A percentile compares a stretch with the other conserved stretches of the same genome.
Conservation (phyloP, 129 eudicot species). For the Artemisia tridentata region DNA sequence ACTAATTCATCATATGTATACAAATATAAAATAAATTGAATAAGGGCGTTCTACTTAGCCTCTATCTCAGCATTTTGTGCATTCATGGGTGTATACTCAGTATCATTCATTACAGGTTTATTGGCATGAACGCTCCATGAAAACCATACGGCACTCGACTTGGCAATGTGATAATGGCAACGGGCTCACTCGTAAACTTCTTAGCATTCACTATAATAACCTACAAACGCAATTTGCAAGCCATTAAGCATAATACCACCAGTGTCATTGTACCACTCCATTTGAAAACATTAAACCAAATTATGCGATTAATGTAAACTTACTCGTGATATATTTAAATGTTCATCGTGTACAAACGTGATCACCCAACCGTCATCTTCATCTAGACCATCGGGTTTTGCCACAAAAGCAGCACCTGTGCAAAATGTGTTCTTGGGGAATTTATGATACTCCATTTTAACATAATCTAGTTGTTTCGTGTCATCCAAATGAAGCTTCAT, state of each 20-base stretch:
- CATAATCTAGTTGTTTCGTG: slow-evolving; percentile 19
- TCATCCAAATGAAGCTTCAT: slow-evolving; percentile 57
- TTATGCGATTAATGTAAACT: neutral
- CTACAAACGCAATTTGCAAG: slow-evolving; percentile 22
- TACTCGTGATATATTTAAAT: slow-evolving; percentile 35
- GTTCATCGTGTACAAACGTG: slow-evolving; percentile 44
- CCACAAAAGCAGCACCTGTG: slow-evolving; percentile 50
- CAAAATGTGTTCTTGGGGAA: slow-evolving; percentile 46
- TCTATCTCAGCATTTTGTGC: neutral
- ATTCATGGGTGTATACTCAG: neutral
- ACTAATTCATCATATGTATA: too few species aligned
- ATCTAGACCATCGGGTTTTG: slow-evolving; percentile 35
- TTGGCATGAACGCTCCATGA: slow-evolving; percentile 58
- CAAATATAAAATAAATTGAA: too few species aligned
- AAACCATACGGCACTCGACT: slow-evolving; percentile 58
- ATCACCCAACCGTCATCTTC: slow-evolving; percentile 69
- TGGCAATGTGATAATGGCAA: slow-evolving; percentile 41
- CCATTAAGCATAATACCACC: slow-evolving; percentile 2
- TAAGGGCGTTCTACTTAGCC: neutral
- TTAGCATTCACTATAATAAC: slow-evolving; percentile 43
- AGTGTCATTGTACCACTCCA: neutral
- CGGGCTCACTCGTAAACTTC: slow-evolving; percentile 40
- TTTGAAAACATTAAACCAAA: neutral
- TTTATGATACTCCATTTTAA: slow-evolving; percentile 47
- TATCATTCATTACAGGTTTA: neutral